Evolutionary conservation across 2,329 filamentous ascomycete species (phyloP).

Genomic region (Aspergillus brasiliensis): DNA sequence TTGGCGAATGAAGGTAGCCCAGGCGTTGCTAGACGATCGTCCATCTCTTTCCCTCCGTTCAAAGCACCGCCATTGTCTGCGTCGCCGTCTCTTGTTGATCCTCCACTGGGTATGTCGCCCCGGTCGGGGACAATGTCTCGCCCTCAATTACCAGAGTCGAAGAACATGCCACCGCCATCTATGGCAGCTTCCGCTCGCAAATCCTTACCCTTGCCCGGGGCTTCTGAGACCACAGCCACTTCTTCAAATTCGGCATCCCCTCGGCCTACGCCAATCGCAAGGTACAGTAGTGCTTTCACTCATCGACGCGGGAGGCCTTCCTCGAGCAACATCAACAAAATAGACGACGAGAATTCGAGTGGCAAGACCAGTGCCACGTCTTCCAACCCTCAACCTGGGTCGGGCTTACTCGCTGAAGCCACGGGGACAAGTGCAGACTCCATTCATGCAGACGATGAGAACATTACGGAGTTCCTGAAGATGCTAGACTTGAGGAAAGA

Average conservation of each 20-base stretch:
- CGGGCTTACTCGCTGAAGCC: conserved; percentile 73
- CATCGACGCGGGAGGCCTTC: conserved; percentile 79
- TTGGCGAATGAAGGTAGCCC: conserved; percentile 52
- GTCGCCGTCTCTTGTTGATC: conserved; percentile 66
- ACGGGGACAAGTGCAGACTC: conserved; percentile 64
- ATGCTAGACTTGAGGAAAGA: conserved; percentile 85
- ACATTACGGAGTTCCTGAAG: conserved; percentile 91
- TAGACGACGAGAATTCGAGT: conserved; percentile 62
- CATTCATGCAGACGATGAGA: conserved; percentile 82
- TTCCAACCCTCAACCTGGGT: conserved; percentile 67
- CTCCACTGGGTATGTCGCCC: conserved; percentile 55
- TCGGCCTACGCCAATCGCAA: conserved; percentile 72
- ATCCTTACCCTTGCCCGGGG: conserved; percentile 54
- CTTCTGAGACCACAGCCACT: conserved; percentile 63
- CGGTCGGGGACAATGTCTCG: conserved; percentile 49
- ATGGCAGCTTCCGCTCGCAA: conserved; percentile 41
- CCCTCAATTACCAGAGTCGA: conserved; percentile 43
- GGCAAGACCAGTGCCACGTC: conserved; percentile 54
- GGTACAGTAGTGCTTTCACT: conserved; percentile 93
- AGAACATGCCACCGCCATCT: conserved; percentile 42
- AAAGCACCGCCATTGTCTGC: conserved; percentile 94
- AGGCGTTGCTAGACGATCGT: conserved; percentile 68
- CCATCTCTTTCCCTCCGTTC: conserved; percentile 91
- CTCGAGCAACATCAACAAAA: conserved; percentile 67
- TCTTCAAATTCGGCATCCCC: conserved; percentile 75